A percentile compares a stretch with the other conserved stretches of the same genome.
phyloP scores from a whole-genome alignment of 495 filamentous ascomycete genomes.

The Xylaria acuta region DNA sequence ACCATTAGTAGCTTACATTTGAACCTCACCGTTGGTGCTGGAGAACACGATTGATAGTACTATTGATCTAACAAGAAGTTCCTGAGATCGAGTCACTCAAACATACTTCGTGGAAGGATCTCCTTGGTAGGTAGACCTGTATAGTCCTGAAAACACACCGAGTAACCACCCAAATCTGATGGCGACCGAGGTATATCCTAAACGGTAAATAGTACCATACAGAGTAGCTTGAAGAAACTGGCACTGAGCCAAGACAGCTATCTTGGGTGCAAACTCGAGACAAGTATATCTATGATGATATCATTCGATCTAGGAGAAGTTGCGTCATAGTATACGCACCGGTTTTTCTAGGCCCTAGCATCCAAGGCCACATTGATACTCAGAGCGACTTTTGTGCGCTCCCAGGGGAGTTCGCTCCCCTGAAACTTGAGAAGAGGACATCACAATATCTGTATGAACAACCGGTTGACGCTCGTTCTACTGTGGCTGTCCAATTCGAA shows the following conservation, averaged over 20 bases:
- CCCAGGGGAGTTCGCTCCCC: neutral
- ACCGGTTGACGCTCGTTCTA: neutral
- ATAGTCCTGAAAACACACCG: neutral
- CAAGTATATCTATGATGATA: constrained; percentile 13
- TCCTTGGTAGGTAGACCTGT: neutral
- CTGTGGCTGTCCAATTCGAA: neutral
- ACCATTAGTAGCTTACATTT: neutral
- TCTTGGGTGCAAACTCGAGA: neutral
- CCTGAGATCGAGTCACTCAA: neutral
- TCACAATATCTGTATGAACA: neutral
- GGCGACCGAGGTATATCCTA: neutral
- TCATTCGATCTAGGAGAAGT: neutral
- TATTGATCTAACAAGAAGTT: neutral
- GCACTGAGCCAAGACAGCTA: neutral
- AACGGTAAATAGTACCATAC: neutral
- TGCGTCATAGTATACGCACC: constrained; percentile 9
- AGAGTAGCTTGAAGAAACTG: no score
- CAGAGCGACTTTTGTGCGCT: neutral
- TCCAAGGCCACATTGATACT: neutral
- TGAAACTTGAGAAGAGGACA: neutral
- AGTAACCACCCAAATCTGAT: neutral
- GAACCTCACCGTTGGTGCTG: neutral
- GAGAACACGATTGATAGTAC: neutral
- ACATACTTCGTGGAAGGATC: neutral
- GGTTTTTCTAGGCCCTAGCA: neutral